A percentile compares a stretch with the other conserved stretches of the same genome.
These are phyloP conservation scores for Agaricales sp. DNA, from an alignment of 1,284 basidiomycete species.

Conservation along the genomic window DNA sequence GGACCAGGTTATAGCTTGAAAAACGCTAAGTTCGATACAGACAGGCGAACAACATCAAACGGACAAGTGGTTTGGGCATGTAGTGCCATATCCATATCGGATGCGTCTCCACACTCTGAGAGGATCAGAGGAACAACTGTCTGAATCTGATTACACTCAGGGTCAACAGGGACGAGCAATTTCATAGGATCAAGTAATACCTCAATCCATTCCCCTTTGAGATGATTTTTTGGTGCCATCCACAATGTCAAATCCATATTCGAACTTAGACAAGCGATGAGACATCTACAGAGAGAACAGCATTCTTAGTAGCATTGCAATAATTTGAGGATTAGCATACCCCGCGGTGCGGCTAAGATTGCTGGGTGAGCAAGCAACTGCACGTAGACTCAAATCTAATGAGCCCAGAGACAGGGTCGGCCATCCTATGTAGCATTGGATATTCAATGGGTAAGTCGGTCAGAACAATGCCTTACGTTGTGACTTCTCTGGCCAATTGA, in stretches of 20 bases:
- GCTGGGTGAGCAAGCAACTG: background rate
- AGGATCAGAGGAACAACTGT: slow-evolving; percentile 37
- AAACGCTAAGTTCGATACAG: background rate
- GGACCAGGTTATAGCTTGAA: slow-evolving; percentile 58
- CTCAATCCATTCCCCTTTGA: slow-evolving; percentile 50
- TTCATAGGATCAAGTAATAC: slow-evolving; percentile 18
- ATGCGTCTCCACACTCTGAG: slow-evolving; percentile 14
- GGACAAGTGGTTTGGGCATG: slow-evolving; percentile 33
- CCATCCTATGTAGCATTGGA: background rate
- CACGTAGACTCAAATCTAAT: background rate
- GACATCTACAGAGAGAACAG: slow-evolving; percentile 28
- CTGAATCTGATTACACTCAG: slow-evolving; percentile 23
- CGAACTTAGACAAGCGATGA: slow-evolving; percentile 41
- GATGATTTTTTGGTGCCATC: slow-evolving; percentile 38
- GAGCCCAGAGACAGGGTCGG: background rate
- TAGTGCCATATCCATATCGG: slow-evolving; percentile 19
- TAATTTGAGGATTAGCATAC: slow-evolving; percentile 4
- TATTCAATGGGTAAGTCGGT: background rate
- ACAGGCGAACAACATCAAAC: slow-evolving; percentile 13
- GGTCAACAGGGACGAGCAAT: slow-evolving; percentile 4
- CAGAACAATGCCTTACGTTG: slow-evolving; percentile 25
- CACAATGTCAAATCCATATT: slow-evolving; percentile 51
- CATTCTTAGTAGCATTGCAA: too few relatives aligned
- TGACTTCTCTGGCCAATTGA: background rate
- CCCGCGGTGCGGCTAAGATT: slow-evolving; percentile 8